Evolutionary conservation across 1,284 basidiomycete species (phyloP).

Genomic region (Moniliophthora roreri): DNA sequence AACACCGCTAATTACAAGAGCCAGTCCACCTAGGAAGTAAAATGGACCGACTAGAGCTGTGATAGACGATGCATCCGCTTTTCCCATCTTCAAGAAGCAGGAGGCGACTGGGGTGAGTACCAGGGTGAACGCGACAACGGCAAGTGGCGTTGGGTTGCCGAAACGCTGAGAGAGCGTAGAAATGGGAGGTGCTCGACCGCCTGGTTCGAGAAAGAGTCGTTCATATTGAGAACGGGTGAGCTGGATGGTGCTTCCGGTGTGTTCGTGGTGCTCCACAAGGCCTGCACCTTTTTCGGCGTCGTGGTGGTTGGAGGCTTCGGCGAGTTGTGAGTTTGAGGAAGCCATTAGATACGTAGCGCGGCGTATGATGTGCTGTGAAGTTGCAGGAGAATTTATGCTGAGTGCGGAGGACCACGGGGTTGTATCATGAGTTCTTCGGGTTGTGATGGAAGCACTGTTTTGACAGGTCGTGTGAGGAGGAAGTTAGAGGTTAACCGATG

Average conservation of each 20-base stretch:
- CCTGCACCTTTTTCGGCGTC: neutral
- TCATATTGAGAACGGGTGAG: constrained; percentile 19
- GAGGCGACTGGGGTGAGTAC: constrained; percentile 18
- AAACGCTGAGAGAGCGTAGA: constrained; percentile 12
- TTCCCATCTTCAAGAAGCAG: constrained; percentile 20
- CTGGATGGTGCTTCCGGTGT: constrained; percentile 5
- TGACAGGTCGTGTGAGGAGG: too few species aligned
- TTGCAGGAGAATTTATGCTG: too few species aligned
- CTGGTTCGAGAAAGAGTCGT: constrained; percentile 21
- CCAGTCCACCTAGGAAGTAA: constrained; percentile 21
- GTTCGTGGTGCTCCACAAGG: neutral
- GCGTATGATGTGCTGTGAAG: too few species aligned
- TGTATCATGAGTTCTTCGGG: too few species aligned
- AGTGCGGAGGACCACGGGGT: too few species aligned
- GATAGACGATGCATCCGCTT: constrained; percentile 15
- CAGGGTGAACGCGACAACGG: constrained; percentile 18
- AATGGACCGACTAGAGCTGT: constrained; percentile 16
- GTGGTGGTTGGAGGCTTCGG: neutral
- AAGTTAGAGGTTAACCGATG: too few species aligned
- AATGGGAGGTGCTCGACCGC: constrained; percentile 4
- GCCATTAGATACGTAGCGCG: too few species aligned
- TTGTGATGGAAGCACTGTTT: too few species aligned
- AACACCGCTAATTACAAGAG: constrained; percentile 18
- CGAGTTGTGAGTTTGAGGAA: too few species aligned
- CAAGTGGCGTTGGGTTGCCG: constrained; percentile 22